Conservation (phyloP, 352 stramenopile species). For the Phytophthora pistaciae region DNA sequence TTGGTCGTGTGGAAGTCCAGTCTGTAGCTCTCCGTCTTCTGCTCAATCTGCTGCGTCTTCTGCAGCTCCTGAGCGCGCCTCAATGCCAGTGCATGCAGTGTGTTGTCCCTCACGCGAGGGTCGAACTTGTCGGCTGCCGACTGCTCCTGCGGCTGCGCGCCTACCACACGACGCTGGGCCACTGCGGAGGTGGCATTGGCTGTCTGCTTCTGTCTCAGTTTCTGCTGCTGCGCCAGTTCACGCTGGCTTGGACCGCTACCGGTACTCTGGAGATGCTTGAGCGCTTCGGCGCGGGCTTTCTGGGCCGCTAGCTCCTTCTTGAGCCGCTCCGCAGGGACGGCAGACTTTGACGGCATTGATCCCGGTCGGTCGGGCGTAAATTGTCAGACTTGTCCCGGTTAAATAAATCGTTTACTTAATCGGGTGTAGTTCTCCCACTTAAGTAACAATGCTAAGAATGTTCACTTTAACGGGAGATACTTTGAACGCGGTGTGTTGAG, state of each 20-base stretch:
- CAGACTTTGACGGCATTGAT: constrained; percentile 46
- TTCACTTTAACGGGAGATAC: too few species aligned
- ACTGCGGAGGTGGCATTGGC: constrained; percentile 54
- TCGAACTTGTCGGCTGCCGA: constrained; percentile 38
- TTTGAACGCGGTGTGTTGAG: too few species aligned
- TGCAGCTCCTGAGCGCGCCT: constrained; percentile 56
- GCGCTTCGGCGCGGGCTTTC: constrained; percentile 65
- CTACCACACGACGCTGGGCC: constrained; percentile 49
- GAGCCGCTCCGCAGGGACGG: constrained; percentile 40
- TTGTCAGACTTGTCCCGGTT: background rate
- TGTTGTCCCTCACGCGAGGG: constrained; percentile 77
- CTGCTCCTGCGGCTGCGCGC: constrained; percentile 21
- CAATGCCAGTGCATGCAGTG: constrained; percentile 66
- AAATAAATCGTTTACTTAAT: too few species aligned
- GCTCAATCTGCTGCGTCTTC: constrained; percentile 31
- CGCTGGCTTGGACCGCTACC: constrained; percentile 73
- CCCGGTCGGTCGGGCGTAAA: background rate
- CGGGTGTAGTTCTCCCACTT: too few species aligned
- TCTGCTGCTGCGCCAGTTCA: constrained; percentile 69
- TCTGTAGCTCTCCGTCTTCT: constrained; percentile 26
- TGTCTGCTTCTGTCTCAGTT: constrained; percentile 56
- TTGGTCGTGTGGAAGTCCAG: constrained; percentile 18
- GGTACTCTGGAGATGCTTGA: constrained; percentile 69
- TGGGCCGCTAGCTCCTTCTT: constrained; percentile 72
- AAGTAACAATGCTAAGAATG: too few species aligned